These are phyloP conservation scores for Gigaspora rosea DNA, from an alignment of 192 early-diverging fungal genomes.

Conservation along the genomic window DNA sequence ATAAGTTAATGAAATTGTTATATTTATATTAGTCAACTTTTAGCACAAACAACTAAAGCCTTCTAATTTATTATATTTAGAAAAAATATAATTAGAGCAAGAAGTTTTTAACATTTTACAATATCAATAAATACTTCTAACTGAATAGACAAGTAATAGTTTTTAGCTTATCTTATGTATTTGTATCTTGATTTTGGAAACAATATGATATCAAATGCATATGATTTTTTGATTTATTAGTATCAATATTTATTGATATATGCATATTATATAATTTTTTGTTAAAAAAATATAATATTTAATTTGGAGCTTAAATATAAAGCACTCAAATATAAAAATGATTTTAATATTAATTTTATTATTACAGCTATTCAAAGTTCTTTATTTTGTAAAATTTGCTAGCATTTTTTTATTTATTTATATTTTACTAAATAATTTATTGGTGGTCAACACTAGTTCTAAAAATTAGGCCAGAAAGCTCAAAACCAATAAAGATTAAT, in stretches of 20 bases:
- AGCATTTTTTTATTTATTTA: slow-evolving; percentile 19
- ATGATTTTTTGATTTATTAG: slow-evolving; percentile 3
- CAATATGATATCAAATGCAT: neutral
- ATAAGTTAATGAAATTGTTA: neutral
- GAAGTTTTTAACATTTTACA: slow-evolving; percentile 25
- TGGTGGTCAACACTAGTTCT: too few relatives aligned
- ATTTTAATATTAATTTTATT: slow-evolving; percentile 17
- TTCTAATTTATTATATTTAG: slow-evolving; percentile 21
- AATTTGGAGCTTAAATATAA: too few relatives aligned
- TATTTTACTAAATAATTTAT: too few relatives aligned
- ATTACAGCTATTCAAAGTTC: neutral
- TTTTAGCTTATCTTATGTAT: neutral
- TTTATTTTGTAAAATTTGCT: neutral
- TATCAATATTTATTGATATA: slow-evolving; percentile 12
- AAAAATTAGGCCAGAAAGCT: too few relatives aligned
- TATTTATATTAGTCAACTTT: neutral
- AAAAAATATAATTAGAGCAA: neutral
- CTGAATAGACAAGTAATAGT: slow-evolving; percentile 5
- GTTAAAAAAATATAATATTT: slow-evolving; percentile 6
- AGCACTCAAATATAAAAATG: neutral
- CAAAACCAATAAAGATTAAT: too few relatives aligned
- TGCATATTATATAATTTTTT: too few relatives aligned
- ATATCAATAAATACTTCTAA: slow-evolving; percentile 3
- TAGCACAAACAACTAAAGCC: slow-evolving; percentile 8
- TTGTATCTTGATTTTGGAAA: slow-evolving; percentile 3